Base-by-base conservation (phyloP, 2,329 filamentous ascomycete genomes). In the Daldinia sp. region DNA sequence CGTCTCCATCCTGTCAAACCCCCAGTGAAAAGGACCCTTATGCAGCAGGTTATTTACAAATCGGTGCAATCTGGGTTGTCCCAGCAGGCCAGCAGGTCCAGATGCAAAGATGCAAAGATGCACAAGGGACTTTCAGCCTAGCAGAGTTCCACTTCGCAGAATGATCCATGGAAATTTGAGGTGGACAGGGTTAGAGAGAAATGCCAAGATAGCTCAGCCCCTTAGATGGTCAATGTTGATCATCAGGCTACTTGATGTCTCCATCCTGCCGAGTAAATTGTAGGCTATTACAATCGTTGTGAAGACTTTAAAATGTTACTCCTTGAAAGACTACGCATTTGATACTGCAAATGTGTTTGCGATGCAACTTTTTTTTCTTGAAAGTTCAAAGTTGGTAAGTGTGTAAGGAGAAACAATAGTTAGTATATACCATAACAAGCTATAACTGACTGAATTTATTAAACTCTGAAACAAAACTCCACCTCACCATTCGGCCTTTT, bases 121-220 rank as follows among this genome's bases (percentile, higher is more conserved):
- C 25, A 37, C 51, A 35, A 37, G 58, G 48, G 41, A 48, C 48
- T 47, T 58, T 41, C 39, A 61, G 58, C 53, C 43, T 35, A 55
- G 30, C 41, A n/a, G 23, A 51, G 52, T 54, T 43, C 63, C 60
- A 56, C 51, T n/a, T 34, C 58, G 10, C 51, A 49, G 52, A 60
- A 61, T 11, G 41, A 58, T 55, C 56, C 65, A 51, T 51, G 45
- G 29, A 48, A 39, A 48, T 39, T 34, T 49, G 41, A 64, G 62
- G 65, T 59, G 60, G 59, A 58, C 48, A 50, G 39, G 62, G 56
- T n/a, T 48, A 35, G 48, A 54, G n/a, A 10, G 17, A 30, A 43
- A 60, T 51, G 62, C 62, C 63, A 65, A 68, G 63, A 25, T 23
- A 21, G 50, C 65, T 66, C 43, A 68, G 65, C 65, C 65, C 59